Conservation (phyloP, 768 basidiomycete genomes). For the Ramaria sp. region DNA sequence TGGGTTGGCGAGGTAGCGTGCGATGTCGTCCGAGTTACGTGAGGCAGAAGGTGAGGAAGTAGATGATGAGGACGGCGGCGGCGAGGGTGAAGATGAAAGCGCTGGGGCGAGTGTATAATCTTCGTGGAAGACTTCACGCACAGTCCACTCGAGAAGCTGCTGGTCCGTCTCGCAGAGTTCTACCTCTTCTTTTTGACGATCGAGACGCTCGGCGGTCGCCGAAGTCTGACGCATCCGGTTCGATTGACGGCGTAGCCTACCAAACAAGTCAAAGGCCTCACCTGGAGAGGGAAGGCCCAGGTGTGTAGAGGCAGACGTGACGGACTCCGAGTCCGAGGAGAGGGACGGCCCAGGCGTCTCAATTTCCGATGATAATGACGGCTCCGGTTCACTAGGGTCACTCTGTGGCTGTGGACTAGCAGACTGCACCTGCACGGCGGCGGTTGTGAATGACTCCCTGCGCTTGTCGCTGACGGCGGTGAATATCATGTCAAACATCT, state of each 20-base stretch:
- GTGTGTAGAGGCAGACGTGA: constrained; percentile 12
- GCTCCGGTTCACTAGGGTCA: constrained; percentile 10
- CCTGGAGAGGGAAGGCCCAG: constrained; percentile 13
- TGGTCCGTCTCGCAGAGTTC: constrained; percentile 56
- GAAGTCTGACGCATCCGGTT: constrained; percentile 41
- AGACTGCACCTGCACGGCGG: neutral
- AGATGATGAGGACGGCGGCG: neutral
- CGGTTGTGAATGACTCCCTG: neutral
- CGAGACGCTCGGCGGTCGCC: constrained; percentile 44
- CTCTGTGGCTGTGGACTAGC: constrained; percentile 14
- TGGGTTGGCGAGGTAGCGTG: constrained; percentile 40
- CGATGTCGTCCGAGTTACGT: neutral
- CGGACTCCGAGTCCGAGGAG: constrained; percentile 1
- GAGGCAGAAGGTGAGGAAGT: neutral
- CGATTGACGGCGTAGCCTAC: constrained; percentile 42
- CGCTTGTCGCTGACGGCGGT: constrained; percentile 31
- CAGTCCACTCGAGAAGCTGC: constrained; percentile 66
- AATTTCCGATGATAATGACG: constrained; percentile 11
- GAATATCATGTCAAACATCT: constrained; percentile 68
- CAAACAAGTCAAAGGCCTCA: constrained; percentile 39
- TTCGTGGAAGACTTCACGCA: constrained; percentile 55
- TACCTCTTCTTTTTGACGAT: constrained; percentile 65
- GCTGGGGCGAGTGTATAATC: neutral
- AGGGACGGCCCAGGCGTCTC: neutral
- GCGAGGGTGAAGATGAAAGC: neutral